Conservation (phyloP, 805 yeast species). For the Metschnikowia noctiluminum region DNA sequence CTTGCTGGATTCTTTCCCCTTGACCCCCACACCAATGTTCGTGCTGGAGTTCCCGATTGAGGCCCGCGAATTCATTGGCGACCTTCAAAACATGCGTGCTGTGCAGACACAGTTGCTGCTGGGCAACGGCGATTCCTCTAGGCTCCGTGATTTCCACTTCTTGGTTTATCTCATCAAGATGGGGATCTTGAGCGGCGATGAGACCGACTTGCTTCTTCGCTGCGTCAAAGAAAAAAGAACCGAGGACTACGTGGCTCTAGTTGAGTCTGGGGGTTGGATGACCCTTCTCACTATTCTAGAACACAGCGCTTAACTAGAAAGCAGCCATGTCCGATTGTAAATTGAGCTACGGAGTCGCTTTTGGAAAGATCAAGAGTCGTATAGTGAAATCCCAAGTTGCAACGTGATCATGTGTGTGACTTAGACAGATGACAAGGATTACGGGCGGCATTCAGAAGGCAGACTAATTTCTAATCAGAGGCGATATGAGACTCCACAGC, state of each 20-base stretch:
- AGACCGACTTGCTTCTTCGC: constrained; percentile 46
- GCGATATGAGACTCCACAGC: no score
- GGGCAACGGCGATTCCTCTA: constrained; percentile 26
- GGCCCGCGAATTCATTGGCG: constrained; percentile 73
- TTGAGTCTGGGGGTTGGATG: constrained; percentile 78
- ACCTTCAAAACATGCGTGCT: constrained; percentile 60
- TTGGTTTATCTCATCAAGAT: constrained; percentile 54
- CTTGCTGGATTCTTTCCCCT: constrained; percentile 90
- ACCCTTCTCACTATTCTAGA: constrained; percentile 57
- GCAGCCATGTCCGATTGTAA: background rate
- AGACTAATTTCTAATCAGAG: no score
- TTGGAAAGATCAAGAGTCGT: no score
- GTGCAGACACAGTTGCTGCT: constrained; percentile 49
- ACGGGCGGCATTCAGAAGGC: no score
- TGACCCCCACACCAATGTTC: constrained; percentile 53
- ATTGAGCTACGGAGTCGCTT: no score
- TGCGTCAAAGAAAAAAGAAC: constrained; percentile 43
- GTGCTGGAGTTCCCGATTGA: constrained; percentile 65
- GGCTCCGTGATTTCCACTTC: constrained; percentile 73
- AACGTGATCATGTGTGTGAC: no score
- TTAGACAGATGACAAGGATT: no score
- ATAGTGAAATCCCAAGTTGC: no score
- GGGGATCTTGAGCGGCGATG: constrained; percentile 56
- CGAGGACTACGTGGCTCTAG: constrained; percentile 47
- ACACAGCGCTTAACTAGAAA: constrained; percentile 21